Evolutionary conservation across 1,139 yeast species (phyloP), one percentile per base, ranked within the genome.

Genomic region (Blastobotrys capitulatus): DNA sequence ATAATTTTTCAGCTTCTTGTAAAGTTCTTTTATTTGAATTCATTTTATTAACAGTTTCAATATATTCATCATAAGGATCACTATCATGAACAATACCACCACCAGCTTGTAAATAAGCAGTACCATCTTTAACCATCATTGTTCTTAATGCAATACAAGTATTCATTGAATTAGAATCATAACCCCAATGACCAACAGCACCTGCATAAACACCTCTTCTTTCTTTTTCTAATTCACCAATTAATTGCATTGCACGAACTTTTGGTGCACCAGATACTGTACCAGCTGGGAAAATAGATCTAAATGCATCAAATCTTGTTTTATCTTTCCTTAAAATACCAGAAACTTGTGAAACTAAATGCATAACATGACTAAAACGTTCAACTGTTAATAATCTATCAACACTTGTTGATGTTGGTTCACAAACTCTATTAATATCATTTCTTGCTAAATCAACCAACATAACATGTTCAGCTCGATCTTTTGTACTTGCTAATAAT

Each of bases 171-270:
- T 79, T 81, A 16, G 94, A 88, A 62, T 88, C 96, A 65, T 89
- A 92, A 1, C 96, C 90, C 96, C 97, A 92, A 66, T 86, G 86
- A 10, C 98, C 98, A n/a, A 92, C 97, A 1, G 98, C 98, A 55
- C 98, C 98, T 1, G 98, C 98, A 64, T 92, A 92, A 13, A 90
- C 90, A 40, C 98, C 98, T 63, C 98, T 78, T 63, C 89, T 87
- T 64, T 92, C 97, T 57, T 80, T 76, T 65, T 92, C 98, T 47
- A 92, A 73, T 64, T 87, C 95, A 27, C 86, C 85, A 62, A 92
- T 88, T 46, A 92, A 75, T 67, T 90, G 95, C 98, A 92, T 92
- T 9, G 98, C 98, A 58, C 80, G 80, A 44, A 92, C 95, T 70
- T 92, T 92, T 50, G 98, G 98, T 1, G 98, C 97, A 38, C 98